Evolutionary conservation across 768 basidiomycete genomes (phyloP), one percentile per base, ranked within the genome.

Genomic region (Dacryopinax primogenitus): DNA sequence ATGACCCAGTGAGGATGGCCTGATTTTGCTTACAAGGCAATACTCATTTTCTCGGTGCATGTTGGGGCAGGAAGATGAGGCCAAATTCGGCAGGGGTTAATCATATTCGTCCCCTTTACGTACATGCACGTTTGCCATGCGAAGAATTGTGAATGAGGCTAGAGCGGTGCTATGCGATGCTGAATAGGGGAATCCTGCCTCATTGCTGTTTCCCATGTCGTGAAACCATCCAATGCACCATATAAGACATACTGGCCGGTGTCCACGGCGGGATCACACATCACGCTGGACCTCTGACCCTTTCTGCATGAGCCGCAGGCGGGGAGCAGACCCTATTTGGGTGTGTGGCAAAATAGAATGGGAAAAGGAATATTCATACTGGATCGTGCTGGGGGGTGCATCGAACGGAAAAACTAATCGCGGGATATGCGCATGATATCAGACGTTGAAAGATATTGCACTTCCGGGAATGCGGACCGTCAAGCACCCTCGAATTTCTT

Each of bases 241-340:
- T 58, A 58, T 58, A 58, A 58, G 51, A 58, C 26, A 58, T 6
- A 6, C 3, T 28, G 3, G 51, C 51, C 51, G 51, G 4, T 26
- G 30, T 3, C 9, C 51, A 15, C 51, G 37, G n/a, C 37, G n/a
- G 37, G 37, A 11, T 30, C 13, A 30, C 51, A 13, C 26, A 58
- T 13, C 3, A 30, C 41, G 32, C 9, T 30, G 51, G 51, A 23
- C 26, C 51, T 30, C 26, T 58, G 51, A 58, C 51, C 51, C 51
- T 58, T 58, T 58, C 51, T 58, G 51, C 51, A 30, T 32, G 51
- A 30, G 51, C 51, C 51, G 51, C 51, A 58, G 32, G 26, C 51
- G 51, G 15, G 13, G 9, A 4, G 9, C 51, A 58, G 26, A 58
- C 26, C 51, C 51, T 58, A n/a, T n/a, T n/a, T n/a, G n/a, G n/a